Evolutionary conservation across 257 asterid genomes (phyloP), one percentile per base, ranked within the genome.

Genomic region (Solanum ahanhuiri): DNA sequence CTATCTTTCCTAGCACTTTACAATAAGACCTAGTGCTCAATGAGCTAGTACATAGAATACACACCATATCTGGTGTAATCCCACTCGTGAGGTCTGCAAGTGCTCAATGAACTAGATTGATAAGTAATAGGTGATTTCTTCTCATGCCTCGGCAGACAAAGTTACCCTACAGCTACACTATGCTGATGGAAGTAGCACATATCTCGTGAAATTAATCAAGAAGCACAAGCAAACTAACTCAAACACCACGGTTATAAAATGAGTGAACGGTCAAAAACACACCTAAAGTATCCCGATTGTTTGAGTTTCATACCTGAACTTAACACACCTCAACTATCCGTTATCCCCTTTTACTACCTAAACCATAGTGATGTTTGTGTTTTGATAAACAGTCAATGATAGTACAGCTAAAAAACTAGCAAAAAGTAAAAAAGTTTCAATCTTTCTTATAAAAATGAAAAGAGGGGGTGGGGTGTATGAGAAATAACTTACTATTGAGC

Each of bases 401-500:
- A 63, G 70, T 23, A n/a, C 33, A 63, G 6, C 7, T 63, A 63
- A 6, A 63, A 63, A 10, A 63, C 17, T 23, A 28, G 7, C 3
- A 11, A 2, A 58, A 58, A 58, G 23, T 2, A 22, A 67, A 28
- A 14, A 70, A 31, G 43, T 15, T 67, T 20, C 30, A 18, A 71
- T 31, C 23, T 71, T 70, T 31, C 14, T 2, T 14, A 18, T 8
- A 8, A 71, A 71, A 34, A 48, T 28, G n/a, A 7, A 35, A 34
- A 48, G 9, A 35, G 4, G 23, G 23, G 18, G 10, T 22, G 37
- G 41, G 51, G 81, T 37, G 39, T 14, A 2, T 4, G 37, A 79
- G 28, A 79, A 79, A 71, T 1, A 39, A 76, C 87, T 77, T 88
- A 88, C 90, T 70, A 30, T 88, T 86, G 37, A 88, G 90, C 31